Base-by-base conservation (phyloP, 768 basidiomycete genomes). In the Mycena vitilis region DNA sequence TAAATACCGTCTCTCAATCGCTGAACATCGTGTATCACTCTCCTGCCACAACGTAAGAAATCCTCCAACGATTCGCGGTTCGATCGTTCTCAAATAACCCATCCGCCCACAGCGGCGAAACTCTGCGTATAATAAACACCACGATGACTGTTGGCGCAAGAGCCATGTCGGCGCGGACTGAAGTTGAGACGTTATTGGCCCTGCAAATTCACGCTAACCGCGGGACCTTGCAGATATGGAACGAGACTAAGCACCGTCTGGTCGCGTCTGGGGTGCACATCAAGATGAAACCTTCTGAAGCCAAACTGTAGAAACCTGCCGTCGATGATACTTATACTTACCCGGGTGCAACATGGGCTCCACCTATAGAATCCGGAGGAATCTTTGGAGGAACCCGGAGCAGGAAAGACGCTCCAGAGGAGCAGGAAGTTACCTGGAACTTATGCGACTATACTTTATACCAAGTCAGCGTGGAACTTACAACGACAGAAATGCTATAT, bases 11-110 rank as follows among this genome's bases (percentile, higher is more conserved):
- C 10, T 87, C 87, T 0, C 86, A 87, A 70, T 83, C 86, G 1
- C 73, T 89, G 52, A 84, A 87, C 52, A 76, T 88, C 11, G 78
- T 86, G n/a, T 89, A 86, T 64, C 88, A 89, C 62, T 84, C 88
- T 56, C 88, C 88, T n/a, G 88, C 87, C 23, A 70, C 71, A 20
- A 30, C 81, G 88, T 88, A 72, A 64, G 10, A 37, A 18, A 69
- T 23, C 11, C 10, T 30, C 30, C 2, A 30, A 5, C 30, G 30
- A 30, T 30, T 30, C 30, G 30, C 3, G 30, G 30, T 30, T 5
- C 30, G 5, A 30, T 30, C 30, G 30, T 30, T 30, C 30, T 30
- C 30, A 30, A 2, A 30, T 30, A 30, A 30, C 30, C n/a, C n/a
- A n/a, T n/a, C n/a, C 30, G 30, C 30, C 30, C 5, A 4, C 48